Conservation (phyloP, 2,329 filamentous ascomycete species). For the Thielaviopsis punctulata region DNA sequence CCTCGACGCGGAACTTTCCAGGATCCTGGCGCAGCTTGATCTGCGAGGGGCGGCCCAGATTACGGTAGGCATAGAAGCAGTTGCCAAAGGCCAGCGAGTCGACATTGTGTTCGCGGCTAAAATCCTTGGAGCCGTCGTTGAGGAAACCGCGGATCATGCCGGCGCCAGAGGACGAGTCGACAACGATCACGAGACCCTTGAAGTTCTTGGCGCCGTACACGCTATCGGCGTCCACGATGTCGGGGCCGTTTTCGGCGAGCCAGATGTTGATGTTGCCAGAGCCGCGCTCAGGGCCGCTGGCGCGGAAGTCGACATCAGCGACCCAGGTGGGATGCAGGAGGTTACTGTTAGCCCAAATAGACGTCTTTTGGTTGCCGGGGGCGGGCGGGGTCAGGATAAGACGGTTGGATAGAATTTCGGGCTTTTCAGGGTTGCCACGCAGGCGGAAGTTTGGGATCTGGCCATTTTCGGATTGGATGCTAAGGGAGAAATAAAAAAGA, state of each 20-base stretch:
- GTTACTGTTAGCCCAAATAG: slow-evolving; percentile 56
- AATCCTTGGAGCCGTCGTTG: slow-evolving; percentile 77
- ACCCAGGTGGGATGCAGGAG: slow-evolving; percentile 56
- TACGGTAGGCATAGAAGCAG: slow-evolving; percentile 81
- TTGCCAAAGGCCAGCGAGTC: slow-evolving; percentile 85
- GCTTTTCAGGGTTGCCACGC: slow-evolving; percentile 34
- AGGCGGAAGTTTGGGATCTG: slow-evolving; percentile 37
- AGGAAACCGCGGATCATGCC: slow-evolving; percentile 83
- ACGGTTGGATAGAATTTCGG: slow-evolving; percentile 68
- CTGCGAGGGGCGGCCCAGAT: slow-evolving; percentile 68
- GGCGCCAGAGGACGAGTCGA: slow-evolving; percentile 63
- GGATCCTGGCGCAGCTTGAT: slow-evolving; percentile 53
- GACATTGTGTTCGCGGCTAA: slow-evolving; percentile 55
- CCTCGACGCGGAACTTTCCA: slow-evolving; percentile 53
- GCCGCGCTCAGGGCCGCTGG: slow-evolving; percentile 66
- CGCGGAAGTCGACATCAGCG: slow-evolving; percentile 73
- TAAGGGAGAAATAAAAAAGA: no score
- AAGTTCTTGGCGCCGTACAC: slow-evolving; percentile 75
- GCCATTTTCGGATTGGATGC: slow-evolving; percentile 44
- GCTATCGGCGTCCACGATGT: slow-evolving; percentile 50
- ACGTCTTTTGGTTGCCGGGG: slow-evolving; percentile 70
- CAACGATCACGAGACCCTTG: slow-evolving; percentile 73
- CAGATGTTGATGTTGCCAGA: slow-evolving; percentile 87
- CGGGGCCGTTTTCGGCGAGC: slow-evolving; percentile 57
- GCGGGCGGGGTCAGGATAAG: slow-evolving; percentile 78